These are phyloP conservation scores for Kuraishia piskuri DNA, from an alignment of 805 yeast genomes.

Conservation along the genomic window DNA sequence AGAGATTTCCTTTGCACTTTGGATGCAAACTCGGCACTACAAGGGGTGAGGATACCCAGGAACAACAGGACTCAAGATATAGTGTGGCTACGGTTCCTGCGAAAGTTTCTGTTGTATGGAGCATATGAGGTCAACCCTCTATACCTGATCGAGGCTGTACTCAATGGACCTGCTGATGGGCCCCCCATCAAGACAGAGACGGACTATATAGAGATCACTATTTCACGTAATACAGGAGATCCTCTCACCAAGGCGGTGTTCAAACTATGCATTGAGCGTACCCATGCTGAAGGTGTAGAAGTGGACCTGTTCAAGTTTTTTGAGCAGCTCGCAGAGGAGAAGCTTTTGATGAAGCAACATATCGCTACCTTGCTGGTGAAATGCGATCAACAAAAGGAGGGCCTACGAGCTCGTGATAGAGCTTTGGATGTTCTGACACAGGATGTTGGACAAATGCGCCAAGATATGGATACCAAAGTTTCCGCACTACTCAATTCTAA, in stretches of 20 bases:
- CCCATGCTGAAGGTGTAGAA: neutral
- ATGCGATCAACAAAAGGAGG: neutral
- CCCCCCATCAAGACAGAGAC: neutral
- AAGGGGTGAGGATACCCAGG: neutral
- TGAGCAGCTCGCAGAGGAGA: neutral
- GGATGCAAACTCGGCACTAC: neutral
- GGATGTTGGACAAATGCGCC: neutral
- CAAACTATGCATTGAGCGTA: neutral
- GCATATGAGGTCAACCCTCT: constrained; percentile 1
- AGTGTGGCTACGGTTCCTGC: neutral
- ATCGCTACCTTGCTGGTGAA: neutral
- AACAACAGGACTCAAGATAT: neutral
- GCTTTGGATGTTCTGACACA: neutral
- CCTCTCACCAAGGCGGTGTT: neutral
- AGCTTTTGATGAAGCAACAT: neutral
- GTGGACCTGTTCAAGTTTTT: constrained; percentile 2
- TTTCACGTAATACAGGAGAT: neutral
- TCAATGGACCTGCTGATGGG: neutral
- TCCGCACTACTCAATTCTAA: neutral
- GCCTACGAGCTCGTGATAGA: neutral
- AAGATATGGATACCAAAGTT: neutral
- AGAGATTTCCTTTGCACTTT: neutral
- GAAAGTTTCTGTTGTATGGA: neutral
- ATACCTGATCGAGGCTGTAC: neutral
- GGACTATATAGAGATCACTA: neutral